Evolutionary conservation across 2,329 filamentous ascomycete genomes (phyloP).

Genomic region (Diaporthe sp.): DNA sequence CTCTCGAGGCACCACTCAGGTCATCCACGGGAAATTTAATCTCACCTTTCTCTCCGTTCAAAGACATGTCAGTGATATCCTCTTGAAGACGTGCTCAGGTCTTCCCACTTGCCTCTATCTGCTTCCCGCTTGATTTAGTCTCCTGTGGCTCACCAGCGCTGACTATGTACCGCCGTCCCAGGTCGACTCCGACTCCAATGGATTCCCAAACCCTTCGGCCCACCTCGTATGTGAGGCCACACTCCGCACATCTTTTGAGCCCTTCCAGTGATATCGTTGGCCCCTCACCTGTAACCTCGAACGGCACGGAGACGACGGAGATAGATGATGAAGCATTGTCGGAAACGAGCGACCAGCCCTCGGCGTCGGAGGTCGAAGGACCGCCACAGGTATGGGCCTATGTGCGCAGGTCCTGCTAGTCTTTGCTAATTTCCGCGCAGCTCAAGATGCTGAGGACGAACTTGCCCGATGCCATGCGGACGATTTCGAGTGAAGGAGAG

Average conservation of each 20-base stretch:
- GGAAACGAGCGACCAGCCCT: constrained; percentile 59
- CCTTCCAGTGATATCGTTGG: constrained; percentile 80
- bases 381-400: constrained; percentile 54
- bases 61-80: constrained; percentile 64
- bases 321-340: constrained; percentile 84
- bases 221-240: constrained; percentile 61
- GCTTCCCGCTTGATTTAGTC: constrained; percentile 49
- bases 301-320: constrained; percentile 85
- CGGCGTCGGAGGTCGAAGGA: constrained; percentile 51
- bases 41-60: constrained; percentile 66
- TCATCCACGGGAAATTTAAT: constrained; percentile 72
- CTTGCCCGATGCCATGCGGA: constrained; percentile 69
- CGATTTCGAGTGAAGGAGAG: constrained; percentile 80
- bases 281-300: constrained; percentile 88
- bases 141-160: constrained; percentile 24
- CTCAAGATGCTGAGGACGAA: constrained; percentile 69
- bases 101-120: constrained; percentile 67
- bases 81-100: not conserved
- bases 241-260: constrained; percentile 68
- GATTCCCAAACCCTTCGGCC: constrained; percentile 67
- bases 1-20: constrained; percentile 73
- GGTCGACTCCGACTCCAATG: constrained; percentile 58
- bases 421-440: constrained; percentile 50
- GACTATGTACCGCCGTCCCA: constrained; percentile 52
- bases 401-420: constrained; percentile 43